These are phyloP conservation scores for Cladosporium sp. DNA, from an alignment of 2,329 filamentous ascomycete species.

Conservation along the genomic window DNA sequence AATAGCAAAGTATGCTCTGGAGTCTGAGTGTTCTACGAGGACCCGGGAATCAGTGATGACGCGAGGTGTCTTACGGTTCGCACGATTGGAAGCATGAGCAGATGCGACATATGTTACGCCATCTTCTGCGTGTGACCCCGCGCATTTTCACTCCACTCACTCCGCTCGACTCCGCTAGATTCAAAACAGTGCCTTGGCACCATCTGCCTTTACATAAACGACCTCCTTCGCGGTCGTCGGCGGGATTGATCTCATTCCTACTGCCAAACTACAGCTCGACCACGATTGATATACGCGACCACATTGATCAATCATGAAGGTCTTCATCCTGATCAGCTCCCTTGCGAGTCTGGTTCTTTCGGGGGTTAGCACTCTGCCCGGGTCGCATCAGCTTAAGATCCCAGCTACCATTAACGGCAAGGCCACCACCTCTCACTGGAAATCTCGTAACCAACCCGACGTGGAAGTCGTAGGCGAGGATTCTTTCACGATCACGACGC, in stretches of 20 bases:
- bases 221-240: not conserved
- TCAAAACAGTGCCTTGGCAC: not conserved
- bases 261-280: not conserved
- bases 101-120: not conserved
- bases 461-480: not conserved
- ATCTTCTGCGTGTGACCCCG: not conserved
- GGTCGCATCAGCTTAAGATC: not conserved
- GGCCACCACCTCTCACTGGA: not conserved
- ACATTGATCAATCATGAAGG: not conserved
- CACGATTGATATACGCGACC: not conserved
- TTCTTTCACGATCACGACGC: conserved; percentile 55
- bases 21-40: not conserved
- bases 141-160: not conserved
- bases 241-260: not conserved
- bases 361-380: not conserved
- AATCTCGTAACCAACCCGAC: not conserved
- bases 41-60: not conserved
- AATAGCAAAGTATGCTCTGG: not conserved
- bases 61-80: not conserved
- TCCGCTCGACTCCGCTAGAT: not conserved
- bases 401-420: not conserved
- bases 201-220: not conserved
- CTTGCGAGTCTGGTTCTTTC: not conserved
- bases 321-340: not conserved
- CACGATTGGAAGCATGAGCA: not conserved